Percentiles rank a stretch among this genome's conserved stretches.
Conservation (phyloP, 2,329 filamentous ascomycete genomes). For the Penicillium nordicum region DNA sequence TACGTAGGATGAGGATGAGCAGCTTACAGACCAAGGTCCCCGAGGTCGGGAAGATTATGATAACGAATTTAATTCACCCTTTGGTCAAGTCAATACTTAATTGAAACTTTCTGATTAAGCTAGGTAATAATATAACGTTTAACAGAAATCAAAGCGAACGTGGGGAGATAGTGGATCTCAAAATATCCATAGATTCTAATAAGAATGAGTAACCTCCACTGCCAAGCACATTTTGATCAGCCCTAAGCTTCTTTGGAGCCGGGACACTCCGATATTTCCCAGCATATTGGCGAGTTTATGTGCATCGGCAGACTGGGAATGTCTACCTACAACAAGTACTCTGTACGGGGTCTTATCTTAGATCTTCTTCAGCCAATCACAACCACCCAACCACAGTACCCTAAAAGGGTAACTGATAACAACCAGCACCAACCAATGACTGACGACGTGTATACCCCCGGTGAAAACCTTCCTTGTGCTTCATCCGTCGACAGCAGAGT, state of each 20-base stretch:
- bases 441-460: not conserved
- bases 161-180: constrained; percentile 4
- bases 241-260: not conserved
- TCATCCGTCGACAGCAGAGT: not conserved
- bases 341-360: not conserved
- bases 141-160: not conserved
- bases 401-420: constrained; percentile 1
- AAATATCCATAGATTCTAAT: not conserved
- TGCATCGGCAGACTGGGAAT: not conserved
- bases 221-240: not conserved
- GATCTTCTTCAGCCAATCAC: constrained; percentile 7
- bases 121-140: not conserved
- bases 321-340: no score
- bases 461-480: not conserved
- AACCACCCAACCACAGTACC: not conserved
- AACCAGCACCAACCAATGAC: constrained; percentile 1
- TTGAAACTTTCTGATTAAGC: not conserved
- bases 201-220: not conserved
- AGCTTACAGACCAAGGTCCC: not conserved
- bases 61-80: not conserved
- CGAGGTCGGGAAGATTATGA: not conserved
- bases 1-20: not conserved
- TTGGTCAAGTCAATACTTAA: not conserved
- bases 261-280: not conserved
- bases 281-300: not conserved